Evolutionary conservation across 1,139 yeast species (phyloP).

Genomic region (Scheffersomyces insectosa): DNA sequence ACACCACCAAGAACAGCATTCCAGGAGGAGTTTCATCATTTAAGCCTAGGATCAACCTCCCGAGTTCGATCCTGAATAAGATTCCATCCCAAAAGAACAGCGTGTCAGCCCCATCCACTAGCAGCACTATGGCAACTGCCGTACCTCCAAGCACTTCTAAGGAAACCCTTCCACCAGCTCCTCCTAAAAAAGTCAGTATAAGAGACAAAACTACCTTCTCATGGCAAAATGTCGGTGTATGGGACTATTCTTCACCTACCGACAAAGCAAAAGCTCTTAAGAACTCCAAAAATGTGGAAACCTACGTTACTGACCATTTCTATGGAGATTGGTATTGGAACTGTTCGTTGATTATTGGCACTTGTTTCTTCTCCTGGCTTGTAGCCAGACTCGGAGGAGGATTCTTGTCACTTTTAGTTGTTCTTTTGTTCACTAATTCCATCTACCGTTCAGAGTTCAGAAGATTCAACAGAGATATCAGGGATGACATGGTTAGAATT

Average conservation of each 20-base stretch:
- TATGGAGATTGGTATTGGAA: slow-evolving; percentile 76
- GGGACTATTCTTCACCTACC: slow-evolving; percentile 25
- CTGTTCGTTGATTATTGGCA: slow-evolving; percentile 60
- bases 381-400: slow-evolving; percentile 59
- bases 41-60: too few species aligned
- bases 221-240: slow-evolving; percentile 45
- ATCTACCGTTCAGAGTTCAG: slow-evolving; percentile 71
- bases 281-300: slow-evolving; percentile 39
- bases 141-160: too few species aligned
- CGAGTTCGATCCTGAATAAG: too few species aligned
- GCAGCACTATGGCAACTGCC: too few species aligned
- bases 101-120: too few species aligned
- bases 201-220: slow-evolving; percentile 38
- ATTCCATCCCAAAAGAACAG: too few species aligned
- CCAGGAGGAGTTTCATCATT: too few species aligned
- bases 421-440: slow-evolving; percentile 60
- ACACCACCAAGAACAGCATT: too few species aligned
- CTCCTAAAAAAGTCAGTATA: slow-evolving; percentile 13
- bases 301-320: slow-evolving; percentile 67
- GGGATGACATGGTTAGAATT: slow-evolving; percentile 72
- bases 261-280: slow-evolving; percentile 31
- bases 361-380: slow-evolving; percentile 72
- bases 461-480: slow-evolving; percentile 67
- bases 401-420: slow-evolving; percentile 55
- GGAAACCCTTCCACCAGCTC: background rate